Percentiles rank a stretch among this genome's conserved stretches.
These are phyloP conservation scores for Helicocarpus griseus DNA, from an alignment of 2,329 filamentous ascomycete genomes.

Conservation along the genomic window DNA sequence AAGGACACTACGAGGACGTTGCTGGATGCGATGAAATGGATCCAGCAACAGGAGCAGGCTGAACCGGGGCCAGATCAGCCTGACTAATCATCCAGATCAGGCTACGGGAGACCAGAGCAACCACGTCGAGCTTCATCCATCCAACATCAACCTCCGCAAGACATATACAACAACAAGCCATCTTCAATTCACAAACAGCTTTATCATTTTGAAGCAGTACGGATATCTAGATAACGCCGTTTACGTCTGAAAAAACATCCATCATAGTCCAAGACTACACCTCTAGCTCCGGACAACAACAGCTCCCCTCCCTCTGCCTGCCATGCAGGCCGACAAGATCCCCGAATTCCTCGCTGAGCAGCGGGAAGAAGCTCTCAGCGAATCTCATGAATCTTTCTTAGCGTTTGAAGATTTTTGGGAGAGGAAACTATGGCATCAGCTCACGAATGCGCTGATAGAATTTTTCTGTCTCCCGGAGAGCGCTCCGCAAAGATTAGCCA, in stretches of 20 bases:
- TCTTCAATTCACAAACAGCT: not conserved
- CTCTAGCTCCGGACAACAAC: not conserved
- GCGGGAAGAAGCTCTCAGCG: constrained; percentile 76
- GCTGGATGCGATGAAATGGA: too few relatives aligned
- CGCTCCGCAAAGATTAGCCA: constrained; percentile 69
- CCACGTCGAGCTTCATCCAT: constrained; percentile 19
- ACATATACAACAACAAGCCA: constrained; percentile 4
- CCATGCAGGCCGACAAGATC: constrained; percentile 80
- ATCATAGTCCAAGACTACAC: not conserved
- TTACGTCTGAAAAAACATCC: not conserved
- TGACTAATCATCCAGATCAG: constrained; percentile 3
- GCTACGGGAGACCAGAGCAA: constrained; percentile 19
- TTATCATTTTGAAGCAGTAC: not conserved
- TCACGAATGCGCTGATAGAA: constrained; percentile 76
- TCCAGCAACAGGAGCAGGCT: not conserved
- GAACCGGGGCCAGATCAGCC: not conserved
- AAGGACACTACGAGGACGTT: too few relatives aligned
- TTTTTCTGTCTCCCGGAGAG: constrained; percentile 82
- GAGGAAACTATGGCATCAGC: constrained; percentile 97
- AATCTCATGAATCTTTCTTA: constrained; percentile 79
- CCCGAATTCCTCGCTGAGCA: constrained; percentile 85
- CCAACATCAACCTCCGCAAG: constrained; percentile 10
- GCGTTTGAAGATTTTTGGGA: constrained; percentile 97
- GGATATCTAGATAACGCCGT: not conserved
- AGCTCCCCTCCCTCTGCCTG: constrained; percentile 11